Conservation (phyloP, 805 yeast species). For the Scheffersomyces stipitis region DNA sequence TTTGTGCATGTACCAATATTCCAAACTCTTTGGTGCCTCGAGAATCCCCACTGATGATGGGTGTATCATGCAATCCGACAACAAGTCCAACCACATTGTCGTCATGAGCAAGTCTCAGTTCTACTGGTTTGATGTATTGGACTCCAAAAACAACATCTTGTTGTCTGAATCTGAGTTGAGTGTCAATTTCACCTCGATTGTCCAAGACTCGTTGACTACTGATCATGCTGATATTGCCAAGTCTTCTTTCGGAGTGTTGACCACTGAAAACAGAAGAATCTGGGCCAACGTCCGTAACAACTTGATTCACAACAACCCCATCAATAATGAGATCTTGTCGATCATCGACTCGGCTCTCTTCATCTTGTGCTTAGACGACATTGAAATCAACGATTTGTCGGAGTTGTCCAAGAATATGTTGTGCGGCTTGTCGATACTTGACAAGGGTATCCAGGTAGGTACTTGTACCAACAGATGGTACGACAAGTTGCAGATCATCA, state of each 20-base stretch:
- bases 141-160: conserved; percentile 66
- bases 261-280: conserved; percentile 83
- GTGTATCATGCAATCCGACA: conserved; percentile 82
- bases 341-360: conserved; percentile 82
- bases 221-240: conserved; percentile 61
- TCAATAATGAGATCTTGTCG: conserved; percentile 68
- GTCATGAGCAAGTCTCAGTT: conserved; percentile 84
- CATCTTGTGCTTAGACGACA: conserved; percentile 79
- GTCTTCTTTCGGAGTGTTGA: conserved; percentile 83
- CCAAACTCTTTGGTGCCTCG: conserved; percentile 81
- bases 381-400: conserved; percentile 58
- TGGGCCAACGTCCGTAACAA: conserved; percentile 77
- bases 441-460: conserved; percentile 87
- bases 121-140: conserved; percentile 93
- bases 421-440: conserved; percentile 78
- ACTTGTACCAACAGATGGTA: conserved; percentile 96
- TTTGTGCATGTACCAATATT: conserved; percentile 89
- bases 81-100: conserved; percentile 73
- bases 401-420: conserved; percentile 81
- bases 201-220: conserved; percentile 64
- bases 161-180: conserved; percentile 74
- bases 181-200: conserved; percentile 70
- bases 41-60: conserved; percentile 80
- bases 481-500: conserved; percentile 84
- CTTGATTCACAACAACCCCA: conserved; percentile 40